Conservation (phyloP, 108 stramenopile species). For the Nannochloropsis granulata region DNA sequence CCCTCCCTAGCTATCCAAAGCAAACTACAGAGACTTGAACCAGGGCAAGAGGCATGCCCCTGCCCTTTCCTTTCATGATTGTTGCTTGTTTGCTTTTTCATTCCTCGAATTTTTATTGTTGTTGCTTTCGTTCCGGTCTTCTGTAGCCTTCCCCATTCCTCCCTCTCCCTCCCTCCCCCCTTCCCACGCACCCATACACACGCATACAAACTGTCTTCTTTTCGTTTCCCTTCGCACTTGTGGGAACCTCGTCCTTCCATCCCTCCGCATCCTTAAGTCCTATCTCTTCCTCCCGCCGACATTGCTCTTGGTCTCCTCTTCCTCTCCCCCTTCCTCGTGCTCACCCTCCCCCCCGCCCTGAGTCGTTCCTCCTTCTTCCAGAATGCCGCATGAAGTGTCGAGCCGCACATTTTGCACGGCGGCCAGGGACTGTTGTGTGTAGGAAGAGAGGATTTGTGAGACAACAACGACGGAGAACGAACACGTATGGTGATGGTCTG, state of each 20-base stretch:
- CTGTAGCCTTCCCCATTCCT: background rate
- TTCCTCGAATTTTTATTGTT: no score
- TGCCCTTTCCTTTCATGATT: no score
- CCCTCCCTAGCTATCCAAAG: no score
- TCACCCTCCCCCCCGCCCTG: background rate
- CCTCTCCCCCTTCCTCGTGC: background rate
- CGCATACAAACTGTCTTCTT: background rate
- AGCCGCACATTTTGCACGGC: background rate
- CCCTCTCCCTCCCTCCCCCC: background rate
- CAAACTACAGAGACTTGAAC: no score
- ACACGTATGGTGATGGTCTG: background rate
- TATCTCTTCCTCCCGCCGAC: background rate
- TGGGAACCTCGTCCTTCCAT: background rate
- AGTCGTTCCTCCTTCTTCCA: constrained; percentile 13
- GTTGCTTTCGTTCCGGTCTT: background rate
- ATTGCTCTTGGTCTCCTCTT: background rate
- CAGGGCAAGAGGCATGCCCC: no score
- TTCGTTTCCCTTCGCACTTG: background rate
- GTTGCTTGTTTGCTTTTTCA: no score
- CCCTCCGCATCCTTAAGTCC: no score
- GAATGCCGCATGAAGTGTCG: constrained; percentile 30
- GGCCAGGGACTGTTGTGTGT: background rate
- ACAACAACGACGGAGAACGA: no score
- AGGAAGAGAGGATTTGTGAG: background rate
- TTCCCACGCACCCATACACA: background rate